Base-by-base conservation (phyloP, 495 filamentous ascomycete species). In the Aspergillus homomorphus region DNA sequence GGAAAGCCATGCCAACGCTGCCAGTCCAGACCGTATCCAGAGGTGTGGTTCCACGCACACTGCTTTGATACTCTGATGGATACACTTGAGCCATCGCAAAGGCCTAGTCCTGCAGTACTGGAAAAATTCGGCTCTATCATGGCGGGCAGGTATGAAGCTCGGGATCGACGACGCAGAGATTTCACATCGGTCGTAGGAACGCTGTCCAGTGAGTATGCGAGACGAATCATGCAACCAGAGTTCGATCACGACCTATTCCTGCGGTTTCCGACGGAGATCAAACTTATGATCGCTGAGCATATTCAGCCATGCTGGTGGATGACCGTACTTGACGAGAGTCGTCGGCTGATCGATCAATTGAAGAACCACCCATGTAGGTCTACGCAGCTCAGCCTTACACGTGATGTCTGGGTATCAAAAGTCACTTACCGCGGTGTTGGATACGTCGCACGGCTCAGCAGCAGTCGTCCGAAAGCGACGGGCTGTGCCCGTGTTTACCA, bases 271-370 rank as follows among this genome's bases (percentile, higher is more conserved):
- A 24, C 41, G 19, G 59, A 61, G 50, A 23, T 61, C 9, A 7
- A 24, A 16, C 26, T 16, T 4, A 19, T 53, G 14, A 61, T 61
- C 46, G 4, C 48, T 1, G 53, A 61, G 28, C n/a, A 26, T 15
- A 43, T 46, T 41, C 24, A 12, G 14, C 52, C 45, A 2, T 57
- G 59, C 30, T 56, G 59, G 59, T 61, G 48, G 33, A 42, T 61
- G 24, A 53, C 41, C 23, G 46, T 61, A 3, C 53, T 61, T 16
- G 59, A 53, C 4, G 59, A 61, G 49, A 42, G 23, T 2, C 53
- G 59, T 53, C 59, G 54, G 26, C 46, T 61, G 59, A 46, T 57
- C n/a, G 18, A 56, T 41, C 23, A 16, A 2, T 16, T 56, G 53
- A 51, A 51, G 10, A 23, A 1, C 18, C 12, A 12, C 14, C 28